Conservation (phyloP, 2,329 filamentous ascomycete genomes). For the Diaporthe capsici region DNA sequence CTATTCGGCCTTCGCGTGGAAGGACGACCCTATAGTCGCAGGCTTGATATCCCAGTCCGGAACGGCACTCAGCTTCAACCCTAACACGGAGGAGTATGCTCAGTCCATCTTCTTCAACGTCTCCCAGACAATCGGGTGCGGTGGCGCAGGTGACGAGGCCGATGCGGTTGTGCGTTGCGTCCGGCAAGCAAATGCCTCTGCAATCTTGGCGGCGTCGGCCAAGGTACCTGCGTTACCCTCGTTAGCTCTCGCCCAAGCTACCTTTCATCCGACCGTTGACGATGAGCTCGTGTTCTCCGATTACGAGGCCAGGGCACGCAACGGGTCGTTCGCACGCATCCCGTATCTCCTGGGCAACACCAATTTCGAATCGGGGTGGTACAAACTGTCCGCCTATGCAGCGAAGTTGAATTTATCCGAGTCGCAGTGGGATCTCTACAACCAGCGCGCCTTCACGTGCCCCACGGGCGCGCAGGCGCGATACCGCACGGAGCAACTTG, state of each 20-base stretch:
- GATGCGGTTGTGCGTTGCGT: conserved; percentile 18
- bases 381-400: conserved; percentile 25
- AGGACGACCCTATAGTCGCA: conserved; percentile 17
- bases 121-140: conserved; percentile 30
- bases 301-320: conserved; percentile 29
- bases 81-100: conserved; percentile 26
- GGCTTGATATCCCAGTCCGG: conserved; percentile 31
- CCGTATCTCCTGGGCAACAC: conserved; percentile 32
- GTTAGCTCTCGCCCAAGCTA: conserved; percentile 8
- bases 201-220: conserved; percentile 20
- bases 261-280: conserved; percentile 35
- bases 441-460: conserved; percentile 33
- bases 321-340: conserved; percentile 30
- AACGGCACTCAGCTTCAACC: conserved; percentile 35
- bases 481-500: conserved; percentile 6
- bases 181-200: conserved; percentile 29
- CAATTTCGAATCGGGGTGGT: conserved; percentile 30
- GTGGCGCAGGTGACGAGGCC: conserved; percentile 11
- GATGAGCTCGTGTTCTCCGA: conserved; percentile 34
- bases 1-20: conserved; percentile 41
- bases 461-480: conserved; percentile 26
- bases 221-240: conserved; percentile 21
- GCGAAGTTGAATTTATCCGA: conserved; percentile 27
- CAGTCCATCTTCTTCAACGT: conserved; percentile 37
- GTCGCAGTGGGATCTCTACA: conserved; percentile 27